Evolutionary conservation across 257 asterid genomes (phyloP), one percentile per base, ranked within the genome.

Genomic region (Cinchona pubescens): DNA sequence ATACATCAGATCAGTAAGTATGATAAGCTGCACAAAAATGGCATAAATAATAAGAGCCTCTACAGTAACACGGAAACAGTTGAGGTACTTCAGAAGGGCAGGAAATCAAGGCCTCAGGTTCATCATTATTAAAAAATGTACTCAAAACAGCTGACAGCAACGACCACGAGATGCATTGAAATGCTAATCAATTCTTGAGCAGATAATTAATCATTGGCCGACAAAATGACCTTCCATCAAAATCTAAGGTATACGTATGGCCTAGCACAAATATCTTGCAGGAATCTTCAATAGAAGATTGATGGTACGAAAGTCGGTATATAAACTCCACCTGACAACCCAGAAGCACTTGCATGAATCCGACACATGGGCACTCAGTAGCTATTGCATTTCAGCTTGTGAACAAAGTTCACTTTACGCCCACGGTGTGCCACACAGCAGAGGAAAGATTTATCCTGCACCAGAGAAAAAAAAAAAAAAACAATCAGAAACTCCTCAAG

Each of bases 401-500:
- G 4, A 38, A 56, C 60, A 6, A 25, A 71, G 11, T 37, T 35
- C 69, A 23, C 38, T 27, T 45, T 42, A 27, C 66, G 38, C n/a
- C 55, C 30, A 40, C 34, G 8, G 34, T 3, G 45, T 38, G 37
- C 66, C 65, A 53, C 61, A 30, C 60, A 38, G 73, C 3, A 23
- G 25, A 10, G 51, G 38, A 16, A 34, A 15, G 58, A 13, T 7
- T 27, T 42, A 38, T 35, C 69, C 81, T 78, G 81, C 78, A 53
- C 34, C 35, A 64, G 56, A 51, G 37, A 38, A 45, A 66, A 68
- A 30, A 78, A 62, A n/a, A 72, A 6, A 23, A 12, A 9, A 14
- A 21, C 0, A 19, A 56, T 83, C 21, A 79, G 73, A 30, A 76
- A 77, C 61, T 72, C 66, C 73, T 69, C 78, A 25, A 21, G 67